Evolutionary conservation across 768 basidiomycete genomes (phyloP).

Genomic region (Harrya chromipes): DNA sequence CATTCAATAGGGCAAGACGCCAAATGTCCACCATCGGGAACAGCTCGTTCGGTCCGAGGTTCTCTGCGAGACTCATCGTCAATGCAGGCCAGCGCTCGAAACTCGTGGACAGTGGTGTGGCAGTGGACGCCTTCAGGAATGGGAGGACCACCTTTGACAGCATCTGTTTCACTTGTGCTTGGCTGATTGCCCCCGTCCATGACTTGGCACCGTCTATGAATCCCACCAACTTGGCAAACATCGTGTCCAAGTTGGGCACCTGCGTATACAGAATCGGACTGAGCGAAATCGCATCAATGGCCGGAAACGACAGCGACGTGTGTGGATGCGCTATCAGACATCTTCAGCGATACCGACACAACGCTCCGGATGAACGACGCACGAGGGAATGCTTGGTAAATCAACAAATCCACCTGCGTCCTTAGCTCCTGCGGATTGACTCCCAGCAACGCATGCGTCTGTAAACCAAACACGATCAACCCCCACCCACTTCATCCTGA

Average conservation of each 20-base stretch:
- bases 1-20: constrained; percentile 73
- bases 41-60: constrained; percentile 52
- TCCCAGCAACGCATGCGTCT: constrained; percentile 73
- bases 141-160: constrained; percentile 51
- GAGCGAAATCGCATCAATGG: constrained; percentile 59
- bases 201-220: constrained; percentile 55
- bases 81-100: constrained; percentile 49
- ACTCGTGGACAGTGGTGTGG: constrained; percentile 25
- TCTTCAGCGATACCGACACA: not conserved
- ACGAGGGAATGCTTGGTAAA: constrained; percentile 82
- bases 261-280: constrained; percentile 76
- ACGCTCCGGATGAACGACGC: constrained; percentile 26
- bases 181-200: constrained; percentile 29
- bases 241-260: constrained; percentile 63
- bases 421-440: constrained; percentile 65
- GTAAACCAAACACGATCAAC: not conserved
- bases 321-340: constrained; percentile 69
- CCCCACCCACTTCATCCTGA: not conserved
- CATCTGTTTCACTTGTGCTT: constrained; percentile 44
- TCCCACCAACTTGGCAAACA: constrained; percentile 55
- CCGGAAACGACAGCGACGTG: constrained; percentile 52
- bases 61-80: constrained; percentile 40
- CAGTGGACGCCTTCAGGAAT: constrained; percentile 59
- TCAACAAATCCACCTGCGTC: constrained; percentile 69
- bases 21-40: constrained; percentile 86